phyloP scores from a whole-genome alignment of 1,139 yeast species.

The Pichia sp. region DNA sequence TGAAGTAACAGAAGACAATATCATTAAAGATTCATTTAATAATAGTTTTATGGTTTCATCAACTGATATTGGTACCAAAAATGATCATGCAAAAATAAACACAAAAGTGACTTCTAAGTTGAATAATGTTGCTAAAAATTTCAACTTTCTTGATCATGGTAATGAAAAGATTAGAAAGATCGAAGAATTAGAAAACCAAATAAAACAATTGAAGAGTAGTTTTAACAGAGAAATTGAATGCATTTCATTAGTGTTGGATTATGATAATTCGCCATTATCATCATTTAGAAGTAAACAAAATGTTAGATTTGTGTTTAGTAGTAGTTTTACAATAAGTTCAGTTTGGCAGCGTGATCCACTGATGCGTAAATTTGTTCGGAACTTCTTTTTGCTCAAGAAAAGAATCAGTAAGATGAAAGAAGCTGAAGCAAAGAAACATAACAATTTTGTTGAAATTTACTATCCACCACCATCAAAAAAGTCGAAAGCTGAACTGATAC shows the following conservation, averaged over 20 bases:
- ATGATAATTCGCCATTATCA: conserved; percentile 10
- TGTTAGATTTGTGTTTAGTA: conserved; percentile 18
- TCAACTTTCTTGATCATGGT: neutral
- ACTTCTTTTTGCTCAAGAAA: conserved; percentile 1
- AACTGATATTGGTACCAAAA: neutral
- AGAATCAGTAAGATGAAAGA: neutral
- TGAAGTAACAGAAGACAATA: neutral
- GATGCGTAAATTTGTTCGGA: conserved; percentile 17
- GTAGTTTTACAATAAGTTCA: conserved; percentile 19
- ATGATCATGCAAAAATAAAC: no score
- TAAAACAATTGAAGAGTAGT: neutral
- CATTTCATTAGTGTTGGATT: conserved; percentile 19
- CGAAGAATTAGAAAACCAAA: neutral
- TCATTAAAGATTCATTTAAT: neutral
- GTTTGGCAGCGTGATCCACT: conserved; percentile 26
- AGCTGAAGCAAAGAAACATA: neutral
- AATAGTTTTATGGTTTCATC: conserved; percentile 3
- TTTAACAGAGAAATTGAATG: conserved; percentile 11
- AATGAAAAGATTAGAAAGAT: neutral
- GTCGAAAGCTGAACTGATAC: neutral
- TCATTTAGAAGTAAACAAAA: conserved; percentile 19
- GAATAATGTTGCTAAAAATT: neutral
- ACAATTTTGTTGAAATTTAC: conserved; percentile 3
- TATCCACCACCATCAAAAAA: neutral
- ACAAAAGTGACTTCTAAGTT: no score